Conservation (phyloP, 306 rosid species). For the Quercus parvula region DNA sequence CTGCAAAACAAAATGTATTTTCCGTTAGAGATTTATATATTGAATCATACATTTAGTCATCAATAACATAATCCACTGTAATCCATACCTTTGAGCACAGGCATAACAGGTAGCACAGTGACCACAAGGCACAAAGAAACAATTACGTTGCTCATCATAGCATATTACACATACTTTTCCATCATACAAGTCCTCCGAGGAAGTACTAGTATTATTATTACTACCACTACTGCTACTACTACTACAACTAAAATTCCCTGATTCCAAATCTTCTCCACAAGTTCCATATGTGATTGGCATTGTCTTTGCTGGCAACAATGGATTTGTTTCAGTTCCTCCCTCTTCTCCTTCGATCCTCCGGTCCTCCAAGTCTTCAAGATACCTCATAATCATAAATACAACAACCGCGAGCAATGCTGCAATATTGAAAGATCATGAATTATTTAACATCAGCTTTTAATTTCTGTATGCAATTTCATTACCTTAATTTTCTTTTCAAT, state of each 20-base stretch:
- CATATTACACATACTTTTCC: constrained; percentile 39
- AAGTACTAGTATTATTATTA: neutral
- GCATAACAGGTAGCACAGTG: constrained; percentile 39
- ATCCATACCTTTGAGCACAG: constrained; percentile 33
- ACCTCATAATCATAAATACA: constrained; percentile 15
- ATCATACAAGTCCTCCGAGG: constrained; percentile 34
- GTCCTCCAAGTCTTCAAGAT: neutral
- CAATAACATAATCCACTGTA: neutral
- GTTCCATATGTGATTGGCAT: constrained; percentile 23
- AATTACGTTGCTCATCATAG: constrained; percentile 33
- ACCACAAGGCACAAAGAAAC: constrained; percentile 48
- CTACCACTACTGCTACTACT: neutral
- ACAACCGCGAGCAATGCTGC: constrained; percentile 24
- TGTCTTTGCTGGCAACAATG: constrained; percentile 15
- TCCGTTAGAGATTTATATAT: neutral
- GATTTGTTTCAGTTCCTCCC: constrained; percentile 19
- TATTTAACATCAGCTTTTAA: neutral
- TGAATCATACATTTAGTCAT: neutral
- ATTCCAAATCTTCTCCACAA: constrained; percentile 21
- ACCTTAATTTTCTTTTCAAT: too few relatives aligned
- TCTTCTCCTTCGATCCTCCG: neutral
- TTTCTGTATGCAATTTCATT: too few relatives aligned
- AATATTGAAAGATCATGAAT: neutral
- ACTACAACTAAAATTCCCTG: neutral
- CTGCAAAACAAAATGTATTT: constrained; percentile 2